Base-by-base conservation (phyloP, 768 basidiomycete species). In the Boletus sensibilis region DNA sequence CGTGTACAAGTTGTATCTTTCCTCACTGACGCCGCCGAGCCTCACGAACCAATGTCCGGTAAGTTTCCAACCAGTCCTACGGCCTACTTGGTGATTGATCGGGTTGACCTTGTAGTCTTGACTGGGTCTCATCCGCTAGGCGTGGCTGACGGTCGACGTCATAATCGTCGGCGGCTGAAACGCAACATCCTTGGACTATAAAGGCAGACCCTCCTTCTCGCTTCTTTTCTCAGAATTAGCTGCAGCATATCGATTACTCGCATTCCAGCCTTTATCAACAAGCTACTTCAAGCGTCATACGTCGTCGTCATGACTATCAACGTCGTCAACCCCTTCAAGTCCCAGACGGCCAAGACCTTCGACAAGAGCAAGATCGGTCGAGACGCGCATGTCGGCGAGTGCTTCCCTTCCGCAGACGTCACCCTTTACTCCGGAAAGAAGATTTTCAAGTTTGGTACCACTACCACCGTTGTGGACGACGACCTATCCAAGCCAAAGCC, bases 111-210 rank as follows among this genome's bases (percentile, higher is more conserved):
- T 38, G 39, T 41, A 39, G 53, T 41, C 39, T 33, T 9, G 50
- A 60, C 51, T 33, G 21, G 11, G 39, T 53, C 10, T 41, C 51
- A 11, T 23, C 21, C n/a, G 0, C 8, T 34, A 9, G 35, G 12
- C 25, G 57, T 13, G 61, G 64, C 61, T 63, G 61, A 63, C 57
- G 27, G 56, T 64, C 54, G 21, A 16, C 60, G 1, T 52, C 29
- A 33, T 23, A 54, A 48, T 44, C 21, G 6, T 16, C 14, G 29
- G 56, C 48, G 60, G 54, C 56, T 59, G 52, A 52, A 37, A 47
- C 39, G 41, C 33, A 55, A 39, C 39, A 9, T 38, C 18, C 12
- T 18, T 41, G 41, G 39, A 25, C 41, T 54, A 67, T 67, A 61
- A 60, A 57, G 35, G 10, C n/a, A 12, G 18, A 18, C 25, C 21